Percentiles rank a stretch among this genome's conserved stretches.
Evolutionary conservation across 2,329 filamentous ascomycete genomes (phyloP).

Genomic region (Beauveria rudraprayagi): DNA sequence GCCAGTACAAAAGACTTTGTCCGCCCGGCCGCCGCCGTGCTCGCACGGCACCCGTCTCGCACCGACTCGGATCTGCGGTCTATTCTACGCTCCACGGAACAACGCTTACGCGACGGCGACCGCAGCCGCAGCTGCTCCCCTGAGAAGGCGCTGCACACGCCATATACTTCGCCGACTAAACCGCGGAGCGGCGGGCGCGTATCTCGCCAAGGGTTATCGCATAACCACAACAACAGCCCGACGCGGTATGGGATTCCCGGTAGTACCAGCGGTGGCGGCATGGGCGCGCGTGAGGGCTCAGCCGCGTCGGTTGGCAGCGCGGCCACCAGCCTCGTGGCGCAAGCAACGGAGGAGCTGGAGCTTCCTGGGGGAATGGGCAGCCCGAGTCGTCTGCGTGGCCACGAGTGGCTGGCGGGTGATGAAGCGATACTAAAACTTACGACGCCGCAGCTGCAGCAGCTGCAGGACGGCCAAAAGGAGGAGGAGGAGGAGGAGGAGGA

Average conservation of each 20-base stretch:
- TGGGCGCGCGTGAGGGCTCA: slow-evolving; percentile 21
- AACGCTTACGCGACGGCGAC: slow-evolving; percentile 36
- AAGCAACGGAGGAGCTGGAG: slow-evolving; percentile 28
- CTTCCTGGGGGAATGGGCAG: slow-evolving; percentile 32
- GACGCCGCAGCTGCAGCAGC: not conserved
- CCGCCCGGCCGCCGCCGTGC: not conserved
- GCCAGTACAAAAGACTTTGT: not conserved
- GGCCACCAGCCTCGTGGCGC: slow-evolving; percentile 33
- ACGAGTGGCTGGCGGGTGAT: slow-evolving; percentile 19
- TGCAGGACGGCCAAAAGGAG: not conserved
- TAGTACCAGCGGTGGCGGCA: not conserved
- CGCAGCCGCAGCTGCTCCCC: slow-evolving; percentile 20
- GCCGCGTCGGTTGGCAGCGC: slow-evolving; percentile 28
- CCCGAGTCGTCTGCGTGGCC: slow-evolving; percentile 31
- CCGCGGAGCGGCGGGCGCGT: not conserved
- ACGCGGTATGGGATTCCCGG: not conserved
- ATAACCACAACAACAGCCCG: not conserved
- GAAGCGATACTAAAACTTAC: not conserved
- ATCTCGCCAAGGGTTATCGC: too few species aligned
- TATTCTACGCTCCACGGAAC: slow-evolving; percentile 46
- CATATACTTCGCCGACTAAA: slow-evolving; percentile 21
- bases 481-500: not conserved
- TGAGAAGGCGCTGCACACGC: slow-evolving; percentile 20
- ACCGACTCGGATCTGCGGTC: slow-evolving; percentile 42
- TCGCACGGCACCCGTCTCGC: not conserved